Conservation (phyloP, 176 grass and related monocot species). For the Microstegium vimineum region DNA sequence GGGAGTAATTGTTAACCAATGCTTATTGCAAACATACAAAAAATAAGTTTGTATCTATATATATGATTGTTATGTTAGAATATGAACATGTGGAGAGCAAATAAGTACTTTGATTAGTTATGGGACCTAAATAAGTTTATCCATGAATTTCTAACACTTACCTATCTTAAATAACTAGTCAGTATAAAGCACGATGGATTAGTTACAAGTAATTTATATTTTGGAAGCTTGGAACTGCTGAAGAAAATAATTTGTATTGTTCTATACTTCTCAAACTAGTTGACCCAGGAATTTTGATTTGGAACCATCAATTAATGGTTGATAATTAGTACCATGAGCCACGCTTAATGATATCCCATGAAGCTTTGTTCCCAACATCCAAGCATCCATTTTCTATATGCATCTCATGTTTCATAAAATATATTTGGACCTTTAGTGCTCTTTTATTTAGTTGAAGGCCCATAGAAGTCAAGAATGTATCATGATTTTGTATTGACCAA, state of each 20-base stretch:
- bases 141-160: neutral
- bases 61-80: too few species aligned
- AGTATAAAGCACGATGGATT: neutral
- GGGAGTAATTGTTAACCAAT: too few species aligned
- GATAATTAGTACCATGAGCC: neutral
- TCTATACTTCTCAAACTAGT: neutral
- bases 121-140: too few species aligned
- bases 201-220: neutral
- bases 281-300: neutral
- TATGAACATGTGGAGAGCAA: too few species aligned
- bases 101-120: too few species aligned
- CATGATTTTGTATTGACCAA: conserved; percentile 12
- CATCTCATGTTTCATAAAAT: conserved; percentile 8
- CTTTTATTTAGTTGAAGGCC: neutral
- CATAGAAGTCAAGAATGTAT: neutral
- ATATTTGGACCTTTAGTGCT: neutral
- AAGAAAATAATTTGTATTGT: neutral
- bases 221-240: neutral
- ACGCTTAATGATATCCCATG: neutral
- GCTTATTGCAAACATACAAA: too few species aligned
- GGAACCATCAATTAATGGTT: neutral
- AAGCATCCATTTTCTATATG: neutral
- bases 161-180: neutral
- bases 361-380: neutral
- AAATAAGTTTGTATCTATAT: too few species aligned